Evolutionary conservation across 495 filamentous ascomycete species (phyloP).

Genomic region (Talaromyces thailandensis): DNA sequence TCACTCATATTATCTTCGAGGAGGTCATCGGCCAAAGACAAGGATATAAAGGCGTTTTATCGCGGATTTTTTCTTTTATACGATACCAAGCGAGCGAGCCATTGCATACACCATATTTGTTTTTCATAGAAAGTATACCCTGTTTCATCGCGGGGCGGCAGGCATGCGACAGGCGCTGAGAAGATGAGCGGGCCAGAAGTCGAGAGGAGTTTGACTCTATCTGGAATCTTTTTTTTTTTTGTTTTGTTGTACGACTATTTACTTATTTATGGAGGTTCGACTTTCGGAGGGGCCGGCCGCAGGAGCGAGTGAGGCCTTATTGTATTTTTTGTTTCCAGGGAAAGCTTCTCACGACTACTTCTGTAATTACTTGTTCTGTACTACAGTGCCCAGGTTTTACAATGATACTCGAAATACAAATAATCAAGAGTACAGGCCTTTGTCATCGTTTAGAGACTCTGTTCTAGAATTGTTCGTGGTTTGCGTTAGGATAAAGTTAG

Average conservation of each 20-base stretch:
- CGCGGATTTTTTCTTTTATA: background rate
- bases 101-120: background rate
- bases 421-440: background rate
- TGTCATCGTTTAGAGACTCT: background rate
- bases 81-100: background rate
- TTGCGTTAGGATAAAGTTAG: background rate
- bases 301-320: background rate
- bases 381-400: background rate
- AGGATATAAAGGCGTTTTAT: background rate
- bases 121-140: background rate
- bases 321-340: background rate
- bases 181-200: background rate
- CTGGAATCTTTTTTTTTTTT: background rate
- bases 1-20: background rate
- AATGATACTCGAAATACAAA: background rate
- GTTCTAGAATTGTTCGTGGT: background rate
- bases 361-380: background rate
- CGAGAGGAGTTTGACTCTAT: background rate
- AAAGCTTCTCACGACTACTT: background rate
- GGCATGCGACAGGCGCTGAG: background rate
- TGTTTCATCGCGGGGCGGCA: background rate
- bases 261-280: background rate
- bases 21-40: background rate
- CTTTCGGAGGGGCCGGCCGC: background rate
- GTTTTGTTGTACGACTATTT: background rate